Evolutionary conservation across 768 basidiomycete genomes (phyloP), one percentile per base, ranked within the genome.

Genomic region (Trametes cingulata): DNA sequence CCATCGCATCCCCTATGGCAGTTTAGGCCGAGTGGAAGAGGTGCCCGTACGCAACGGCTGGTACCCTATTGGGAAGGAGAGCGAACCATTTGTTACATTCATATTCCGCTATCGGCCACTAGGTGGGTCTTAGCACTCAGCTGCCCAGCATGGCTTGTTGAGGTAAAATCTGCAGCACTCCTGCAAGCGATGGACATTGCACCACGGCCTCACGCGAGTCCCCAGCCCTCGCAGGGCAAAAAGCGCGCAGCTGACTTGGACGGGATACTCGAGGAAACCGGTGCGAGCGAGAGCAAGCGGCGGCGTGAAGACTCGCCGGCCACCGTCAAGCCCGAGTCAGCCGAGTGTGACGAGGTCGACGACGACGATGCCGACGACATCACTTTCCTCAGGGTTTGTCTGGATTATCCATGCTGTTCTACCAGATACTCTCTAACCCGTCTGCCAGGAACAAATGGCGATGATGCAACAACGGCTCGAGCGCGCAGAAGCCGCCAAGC

Each of bases 101-200:
- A 56, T 41, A 25, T 63, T 63, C 27, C 47, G 42, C 6, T 63
- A 63, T 46, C 33, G 53, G 36, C 62, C 62, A 12, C 5, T 53
- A 37, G 61, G 61, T 63, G 22, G 13, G 56, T 13, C 39, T 40
- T 13, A 14, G 39, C 39, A 40, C 5, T 5, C 29, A 10, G 29
- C 10, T 5, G 29, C 29, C 29, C 29, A 33, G 4, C 6, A 10
- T 5, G 6, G 10, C 10, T 33, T 10, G 14, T 14, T 40, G 6
- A n/a, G 39, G 5, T 6, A 15, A 13, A 40, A 13, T 40, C 45
- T 48, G 27, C 27, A 48, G 46, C 6, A 15, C 46, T 48, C 29
- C 27, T 48, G 13, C 5, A 19, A 9, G 46, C 46, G 27, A 48
- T 29, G 25, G 46, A 27, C 3, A 19, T 48, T 15, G 27, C 27